Base-by-base conservation (phyloP, 176 grass and related monocot genomes). In the Puya raimondii region DNA sequence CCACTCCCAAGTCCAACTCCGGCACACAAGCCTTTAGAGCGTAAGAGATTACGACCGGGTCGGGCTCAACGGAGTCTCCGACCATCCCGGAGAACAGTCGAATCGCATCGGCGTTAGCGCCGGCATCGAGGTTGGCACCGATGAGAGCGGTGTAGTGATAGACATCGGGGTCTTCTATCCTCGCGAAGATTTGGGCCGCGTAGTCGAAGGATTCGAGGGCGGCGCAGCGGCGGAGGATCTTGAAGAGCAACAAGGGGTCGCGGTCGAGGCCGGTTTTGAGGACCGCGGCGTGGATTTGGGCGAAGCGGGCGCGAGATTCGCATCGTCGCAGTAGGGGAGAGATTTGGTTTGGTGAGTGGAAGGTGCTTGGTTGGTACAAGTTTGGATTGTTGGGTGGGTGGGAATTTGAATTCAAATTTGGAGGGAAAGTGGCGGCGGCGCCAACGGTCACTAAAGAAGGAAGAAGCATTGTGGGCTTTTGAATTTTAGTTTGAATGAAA, bases 21-120 rank as follows among this genome's bases (percentile, higher is more conserved):
- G 11, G 50, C 26, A 51, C 74, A 11, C 74, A 69, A 8, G 66
- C 76, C 42, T 78, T 78, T 14, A 70, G 56, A 64, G 64, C 48
- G 42, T 42, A 78, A 64, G 67, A 3, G 1, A 89, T n/a, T 6
- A 77, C 82, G 7, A 85, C 54, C 13, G 71, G 54, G 64, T 88
- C 86, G 12, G 57, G 56, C 16, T 72, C 50, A 47, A 84, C 68
- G 47, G 54, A 68, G 59, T 82, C 79, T 1, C 73, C 8, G 11
- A 82, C 42, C 72, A 85, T 63, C 7, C n/a, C 33, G 64, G 74
- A 79, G 82, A 69, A 73, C 1, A 77, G 71, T 67, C 64, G 77
- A 3, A 83, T 68, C 2, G 72, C 75, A n/a, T 82, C 82, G 0
- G 10, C 1, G 5, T 20, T 56, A 2, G 47, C 50, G 33, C 72